Evolutionary conservation across 2,329 filamentous ascomycete genomes (phyloP), one percentile per base, ranked within the genome.

Genomic region (Colletotrichum limetticola): DNA sequence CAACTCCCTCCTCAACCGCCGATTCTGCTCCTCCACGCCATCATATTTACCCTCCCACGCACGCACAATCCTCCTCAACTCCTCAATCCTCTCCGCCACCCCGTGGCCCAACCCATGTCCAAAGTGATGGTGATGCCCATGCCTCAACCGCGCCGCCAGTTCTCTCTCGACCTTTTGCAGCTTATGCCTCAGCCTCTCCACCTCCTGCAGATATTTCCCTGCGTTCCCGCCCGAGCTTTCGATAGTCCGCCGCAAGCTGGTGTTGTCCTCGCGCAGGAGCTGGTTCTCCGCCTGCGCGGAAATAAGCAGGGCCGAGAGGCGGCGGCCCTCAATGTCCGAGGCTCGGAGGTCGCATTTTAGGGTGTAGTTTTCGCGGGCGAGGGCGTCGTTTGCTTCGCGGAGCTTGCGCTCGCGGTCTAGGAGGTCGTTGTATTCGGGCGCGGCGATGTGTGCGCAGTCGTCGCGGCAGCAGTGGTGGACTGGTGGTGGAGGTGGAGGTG

Each of bases 201-300:
- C 66, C 61, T 84, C 81, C 57, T 67, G 76, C 42, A 80, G 77
- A 57, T 80, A 78, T 46, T 78, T 80, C 60, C 76, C 75, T 2
- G 80, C 78, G 64, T 77, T 73, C 24, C 80, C 79, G n/a, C 80
- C 76, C 1, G 77, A 76, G 32, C 76, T 80, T 35, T 85, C 83
- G 49, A 82, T 73, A 7, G 80, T 79, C n/a, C 79, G 80, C 14
- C 84, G 81, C 5, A 87, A 80, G 8, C 80, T 78, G 19, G 80
- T 77, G 74, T 86, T 86, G 37, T 86, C 83, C 19, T 79, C 79
- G 3, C 77, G 74, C 5, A 87, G 81, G 11, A 78, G 74, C 42
- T 76, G 77, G 66, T 85, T 78, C 70, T 84, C 80, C n/a, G 77
- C 78, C 71, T 83, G 79, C 1, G 86, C 80, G 53, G 82, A 76